Evolutionary conservation across 805 yeast species (phyloP).

Genomic region (Zygosaccharomyces kombuchaensis): DNA sequence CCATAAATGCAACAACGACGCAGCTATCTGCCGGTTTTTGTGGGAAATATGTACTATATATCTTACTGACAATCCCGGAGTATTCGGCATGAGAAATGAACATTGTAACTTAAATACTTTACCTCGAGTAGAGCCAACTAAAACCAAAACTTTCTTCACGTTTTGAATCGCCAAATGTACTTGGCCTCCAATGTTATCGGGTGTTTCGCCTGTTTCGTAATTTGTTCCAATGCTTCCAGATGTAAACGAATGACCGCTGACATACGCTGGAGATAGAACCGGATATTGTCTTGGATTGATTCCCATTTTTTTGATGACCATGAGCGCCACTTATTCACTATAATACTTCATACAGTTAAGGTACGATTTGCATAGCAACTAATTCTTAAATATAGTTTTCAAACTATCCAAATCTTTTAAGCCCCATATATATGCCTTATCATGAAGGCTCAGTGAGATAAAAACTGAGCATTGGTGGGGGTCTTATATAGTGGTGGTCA

Average conservation of each 20-base stretch:
- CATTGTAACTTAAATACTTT: slow-evolving; percentile 45
- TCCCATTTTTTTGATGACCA: slow-evolving; percentile 34
- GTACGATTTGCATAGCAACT: too few relatives aligned
- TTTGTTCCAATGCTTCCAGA: slow-evolving; percentile 47
- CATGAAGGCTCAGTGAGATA: too few relatives aligned
- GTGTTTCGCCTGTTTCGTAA: slow-evolving; percentile 37
- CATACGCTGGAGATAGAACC: slow-evolving; percentile 39
- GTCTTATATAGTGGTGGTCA: too few relatives aligned
- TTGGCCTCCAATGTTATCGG: slow-evolving; percentile 43
- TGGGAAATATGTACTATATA: slow-evolving; percentile 45
- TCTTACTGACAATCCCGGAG: slow-evolving; percentile 41
- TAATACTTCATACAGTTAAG: too few relatives aligned
- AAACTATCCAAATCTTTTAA: too few relatives aligned
- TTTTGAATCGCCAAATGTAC: slow-evolving; percentile 41
- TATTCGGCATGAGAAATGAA: slow-evolving; percentile 44
- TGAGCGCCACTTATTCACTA: neutral
- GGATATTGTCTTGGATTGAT: slow-evolving; percentile 26
- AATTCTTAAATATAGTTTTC: too few relatives aligned
- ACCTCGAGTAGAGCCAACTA: slow-evolving; percentile 44
- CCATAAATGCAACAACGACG: slow-evolving; percentile 48
- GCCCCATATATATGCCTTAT: too few relatives aligned
- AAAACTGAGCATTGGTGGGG: too few relatives aligned
- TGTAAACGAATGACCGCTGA: slow-evolving; percentile 40
- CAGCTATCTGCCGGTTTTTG: slow-evolving; percentile 51
- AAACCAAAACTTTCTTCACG: slow-evolving; percentile 39